A percentile compares a stretch with the other conserved stretches of the same genome.
Conservation (phyloP, 306 rosid genomes). For the Pyrus betulifolia region DNA sequence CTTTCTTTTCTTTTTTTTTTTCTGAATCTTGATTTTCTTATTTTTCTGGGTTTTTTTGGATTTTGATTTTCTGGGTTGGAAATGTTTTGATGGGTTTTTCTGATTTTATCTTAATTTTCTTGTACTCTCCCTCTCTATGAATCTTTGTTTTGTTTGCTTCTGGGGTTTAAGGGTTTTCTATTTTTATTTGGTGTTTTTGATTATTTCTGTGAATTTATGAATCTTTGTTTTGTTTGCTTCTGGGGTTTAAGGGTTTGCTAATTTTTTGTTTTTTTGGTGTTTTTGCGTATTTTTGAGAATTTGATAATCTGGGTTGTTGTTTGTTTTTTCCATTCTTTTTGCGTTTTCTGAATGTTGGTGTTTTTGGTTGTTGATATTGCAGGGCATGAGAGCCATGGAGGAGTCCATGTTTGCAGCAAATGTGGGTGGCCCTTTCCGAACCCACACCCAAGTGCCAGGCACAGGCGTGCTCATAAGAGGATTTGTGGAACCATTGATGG, state of each 20-base stretch:
- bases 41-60: not conserved
- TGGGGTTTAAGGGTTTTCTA: not conserved
- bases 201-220: not conserved
- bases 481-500: constrained; percentile 85
- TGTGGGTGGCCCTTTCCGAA: constrained; percentile 72
- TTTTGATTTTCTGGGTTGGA: constrained; percentile 6
- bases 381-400: constrained; percentile 49
- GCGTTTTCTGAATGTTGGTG: not conserved
- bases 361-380: constrained; percentile 2
- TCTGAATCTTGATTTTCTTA: not conserved
- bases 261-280: too few relatives aligned
- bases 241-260: not conserved
- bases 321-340: not conserved
- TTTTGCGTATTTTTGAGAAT: not conserved
- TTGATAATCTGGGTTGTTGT: not conserved
- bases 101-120: not conserved
- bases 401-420: constrained; percentile 44
- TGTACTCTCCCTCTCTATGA: not conserved
- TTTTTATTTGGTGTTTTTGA: too few relatives aligned
- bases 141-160: not conserved
- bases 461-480: constrained; percentile 71
- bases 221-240: not conserved
- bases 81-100: constrained; percentile 9
- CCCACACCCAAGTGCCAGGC: constrained; percentile 62
- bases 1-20: not conserved